Percentiles rank a stretch among this genome's conserved stretches.
Evolutionary conservation across 257 asterid species (phyloP).

Genomic region (Buddleja alternifolia): DNA sequence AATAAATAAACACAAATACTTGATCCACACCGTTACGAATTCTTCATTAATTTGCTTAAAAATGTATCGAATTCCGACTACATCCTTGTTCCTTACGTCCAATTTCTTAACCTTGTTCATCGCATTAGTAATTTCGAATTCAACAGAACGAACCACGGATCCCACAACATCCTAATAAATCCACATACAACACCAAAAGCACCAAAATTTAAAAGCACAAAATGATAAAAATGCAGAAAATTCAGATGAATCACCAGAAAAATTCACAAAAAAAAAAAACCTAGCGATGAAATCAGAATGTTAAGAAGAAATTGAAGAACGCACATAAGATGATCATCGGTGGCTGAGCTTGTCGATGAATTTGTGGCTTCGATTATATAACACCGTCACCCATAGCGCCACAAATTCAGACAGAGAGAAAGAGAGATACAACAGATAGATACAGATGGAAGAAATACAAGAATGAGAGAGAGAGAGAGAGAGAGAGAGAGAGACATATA

Average conservation of each 20-base stretch:
- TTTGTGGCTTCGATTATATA: conserved; percentile 36
- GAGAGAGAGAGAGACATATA: conserved; percentile 8
- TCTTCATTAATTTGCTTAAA: neutral
- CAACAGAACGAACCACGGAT: conserved; percentile 25
- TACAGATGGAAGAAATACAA: no score
- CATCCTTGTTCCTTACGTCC: neutral
- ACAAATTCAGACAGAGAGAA: conserved; percentile 31
- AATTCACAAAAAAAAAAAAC: neutral
- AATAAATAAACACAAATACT: neutral
- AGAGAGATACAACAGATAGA: no score
- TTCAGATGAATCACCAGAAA: neutral
- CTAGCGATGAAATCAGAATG: conserved; percentile 41
- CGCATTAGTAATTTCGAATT: no score
- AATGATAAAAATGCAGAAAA: conserved; percentile 12
- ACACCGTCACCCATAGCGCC: conserved; percentile 45
- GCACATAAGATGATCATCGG: conserved; percentile 67
- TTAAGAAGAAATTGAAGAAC: conserved; percentile 34
- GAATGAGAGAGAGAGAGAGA: conserved; percentile 31
- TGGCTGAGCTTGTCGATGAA: conserved; percentile 44
- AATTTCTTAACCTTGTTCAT: neutral
- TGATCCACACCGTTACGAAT: no score
- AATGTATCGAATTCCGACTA: neutral
- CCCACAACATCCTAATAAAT: conserved; percentile 7
- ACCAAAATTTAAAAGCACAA: neutral
- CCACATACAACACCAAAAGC: conserved; percentile 1